Base-by-base conservation (phyloP, 2,329 filamentous ascomycete species). In the Pseudogymnoascus sp. region DNA sequence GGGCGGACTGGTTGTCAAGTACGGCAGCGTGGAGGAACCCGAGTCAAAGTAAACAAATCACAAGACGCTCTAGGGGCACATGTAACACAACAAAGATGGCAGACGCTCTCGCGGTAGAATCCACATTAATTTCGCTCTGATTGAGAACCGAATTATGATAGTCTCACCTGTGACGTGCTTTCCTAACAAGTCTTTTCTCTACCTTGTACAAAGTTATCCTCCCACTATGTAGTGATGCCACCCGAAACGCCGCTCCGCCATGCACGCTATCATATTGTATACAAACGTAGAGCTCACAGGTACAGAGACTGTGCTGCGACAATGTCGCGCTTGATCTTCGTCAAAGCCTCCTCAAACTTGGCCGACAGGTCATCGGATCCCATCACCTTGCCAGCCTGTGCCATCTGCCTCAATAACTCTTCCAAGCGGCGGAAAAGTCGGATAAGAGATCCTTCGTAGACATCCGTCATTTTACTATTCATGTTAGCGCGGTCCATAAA, bases 311-410 rank as follows among this genome's bases (percentile, higher is more conserved):
- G 93, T 59, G 93, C 91, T 24, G 93, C 92, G 64, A 99, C 93
- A 74, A 99, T 93, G 74, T 97, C 95, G 72, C 95, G 84, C 75
- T 91, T 85, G 62, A 97, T 89, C 82, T 96, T 95, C 64, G 83
- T 81, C 69, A 99, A 79, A 66, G 91, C 89, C 69, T 86, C 84
- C 72, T 96, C 93, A 73, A 99, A 99, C 78, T 96, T 97, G 73
- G 87, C 84, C 72, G 93, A 89, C 63, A 99, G 80, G 71, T 97
- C 95, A 65, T 96, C 91, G 74, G 90, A 97, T 71, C 95, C 95
- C 95, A 99, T 99, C 67, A 97, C 93, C 79, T 97, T 97, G 68
- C 90, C 86, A 24, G 93, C 95, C 77, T 97, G 90, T 14, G 89
- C 93, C 84, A 97, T 96, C 76, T 99, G 95, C 68, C 95, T 86